Percentiles rank a stretch among this genome's conserved stretches.
Evolutionary conservation across 2,329 filamentous ascomycete species (phyloP).

Genomic region (Alternaria ethzedia): DNA sequence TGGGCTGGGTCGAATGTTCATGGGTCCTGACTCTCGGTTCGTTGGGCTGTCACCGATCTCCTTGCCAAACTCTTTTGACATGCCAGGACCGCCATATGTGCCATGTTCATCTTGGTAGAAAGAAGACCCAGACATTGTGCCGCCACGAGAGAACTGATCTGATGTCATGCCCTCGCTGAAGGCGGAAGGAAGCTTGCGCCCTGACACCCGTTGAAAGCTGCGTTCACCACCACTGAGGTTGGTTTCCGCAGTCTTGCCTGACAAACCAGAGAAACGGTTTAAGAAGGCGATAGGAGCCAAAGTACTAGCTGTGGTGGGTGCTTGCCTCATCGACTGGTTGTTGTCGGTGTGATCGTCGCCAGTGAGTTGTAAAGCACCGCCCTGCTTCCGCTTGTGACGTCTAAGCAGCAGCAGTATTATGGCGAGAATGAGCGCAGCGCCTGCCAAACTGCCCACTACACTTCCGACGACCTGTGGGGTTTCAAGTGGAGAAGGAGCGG

Average conservation of each 20-base stretch:
- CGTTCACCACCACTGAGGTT: constrained; percentile 48
- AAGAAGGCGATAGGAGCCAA: constrained; percentile 49
- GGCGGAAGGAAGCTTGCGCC: constrained; percentile 56
- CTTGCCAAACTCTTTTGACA: constrained; percentile 34
- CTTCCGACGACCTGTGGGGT: constrained; percentile 66
- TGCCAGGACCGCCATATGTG: constrained; percentile 45
- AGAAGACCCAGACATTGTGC: constrained; percentile 47
- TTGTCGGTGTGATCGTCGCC: constrained; percentile 33
- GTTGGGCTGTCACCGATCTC: constrained; percentile 33
- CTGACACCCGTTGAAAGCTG: constrained; percentile 56
- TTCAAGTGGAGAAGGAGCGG: constrained; percentile 42
- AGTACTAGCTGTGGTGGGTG: constrained; percentile 45
- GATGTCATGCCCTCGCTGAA: constrained; percentile 57
- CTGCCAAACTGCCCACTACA: constrained; percentile 67
- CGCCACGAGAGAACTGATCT: constrained; percentile 41
- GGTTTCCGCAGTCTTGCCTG: constrained; percentile 45
- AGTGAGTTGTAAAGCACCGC: constrained; percentile 39
- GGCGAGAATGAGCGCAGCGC: constrained; percentile 58
- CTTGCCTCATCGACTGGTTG: constrained; percentile 48
- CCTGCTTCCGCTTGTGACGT: constrained; percentile 55
- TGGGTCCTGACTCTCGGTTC: constrained; percentile 29
- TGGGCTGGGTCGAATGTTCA: constrained; percentile 60
- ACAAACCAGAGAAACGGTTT: constrained; percentile 48
- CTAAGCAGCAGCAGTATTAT: constrained; percentile 60
- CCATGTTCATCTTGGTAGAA: constrained; percentile 55